Evolutionary conservation across 306 rosid species (phyloP).

Genomic region (Pueraria montana): DNA sequence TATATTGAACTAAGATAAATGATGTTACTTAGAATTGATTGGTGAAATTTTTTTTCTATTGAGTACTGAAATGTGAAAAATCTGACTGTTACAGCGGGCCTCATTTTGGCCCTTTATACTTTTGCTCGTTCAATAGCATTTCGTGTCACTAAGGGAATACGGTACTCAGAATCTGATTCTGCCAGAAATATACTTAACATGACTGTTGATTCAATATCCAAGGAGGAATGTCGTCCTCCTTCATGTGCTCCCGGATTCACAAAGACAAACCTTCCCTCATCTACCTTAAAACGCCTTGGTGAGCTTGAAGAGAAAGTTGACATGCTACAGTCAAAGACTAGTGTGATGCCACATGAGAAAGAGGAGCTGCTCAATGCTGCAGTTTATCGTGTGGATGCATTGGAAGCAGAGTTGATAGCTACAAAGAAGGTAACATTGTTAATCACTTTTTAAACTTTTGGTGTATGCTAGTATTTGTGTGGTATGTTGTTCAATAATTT

Average conservation of each 20-base stretch:
- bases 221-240: constrained; percentile 53
- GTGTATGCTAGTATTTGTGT: neutral
- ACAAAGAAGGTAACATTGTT: constrained; percentile 94
- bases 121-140: constrained; percentile 54
- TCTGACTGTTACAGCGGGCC: constrained; percentile 52
- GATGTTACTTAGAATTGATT: constrained; percentile 34
- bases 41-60: constrained; percentile 54
- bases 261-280: constrained; percentile 52
- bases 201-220: constrained; percentile 47
- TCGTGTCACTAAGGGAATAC: constrained; percentile 50
- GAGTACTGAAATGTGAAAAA: constrained; percentile 25
- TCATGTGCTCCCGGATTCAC: constrained; percentile 59
- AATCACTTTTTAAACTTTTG: too few relatives aligned
- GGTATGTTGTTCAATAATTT: neutral
- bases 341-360: constrained; percentile 82
- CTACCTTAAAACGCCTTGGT: constrained; percentile 65
- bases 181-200: constrained; percentile 24
- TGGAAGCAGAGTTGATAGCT: constrained; percentile 87
- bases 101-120: constrained; percentile 61
- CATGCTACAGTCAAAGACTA: constrained; percentile 68
- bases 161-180: constrained; percentile 45
- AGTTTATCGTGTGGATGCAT: constrained; percentile 79
- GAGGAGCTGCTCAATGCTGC: constrained; percentile 85
- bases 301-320: constrained; percentile 80
- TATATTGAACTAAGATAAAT: neutral